phyloP scores from a whole-genome alignment of 331 rosid genomes.

The Arachis monticola region DNA sequence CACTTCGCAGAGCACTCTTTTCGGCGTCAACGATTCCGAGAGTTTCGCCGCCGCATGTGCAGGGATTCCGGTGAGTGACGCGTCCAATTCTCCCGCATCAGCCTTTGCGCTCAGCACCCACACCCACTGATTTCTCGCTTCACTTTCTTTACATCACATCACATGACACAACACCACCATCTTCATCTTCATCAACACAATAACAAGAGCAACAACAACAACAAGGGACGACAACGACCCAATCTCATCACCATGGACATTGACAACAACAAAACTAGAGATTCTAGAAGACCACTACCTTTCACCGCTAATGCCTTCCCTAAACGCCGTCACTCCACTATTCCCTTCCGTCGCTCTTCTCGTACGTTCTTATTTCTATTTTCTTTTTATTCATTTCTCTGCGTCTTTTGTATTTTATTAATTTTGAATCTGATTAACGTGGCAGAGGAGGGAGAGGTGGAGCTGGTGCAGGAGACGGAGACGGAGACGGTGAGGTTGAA shows the following conservation, averaged over 20 bases:
- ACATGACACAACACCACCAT: background rate
- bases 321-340: background rate
- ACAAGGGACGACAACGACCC: too few relatives aligned
- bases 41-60: slow-evolving; percentile 21
- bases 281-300: background rate
- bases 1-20: background rate
- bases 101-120: background rate
- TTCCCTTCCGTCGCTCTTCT: background rate
- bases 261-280: background rate
- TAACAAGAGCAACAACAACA: background rate
- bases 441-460: slow-evolving; percentile 50
- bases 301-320: slow-evolving; percentile 9
- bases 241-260: too few relatives aligned
- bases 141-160: slow-evolving; percentile 12
- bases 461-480: slow-evolving; percentile 39
- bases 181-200: background rate
- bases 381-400: too few relatives aligned
- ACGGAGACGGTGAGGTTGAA: slow-evolving; percentile 40
- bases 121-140: slow-evolving; percentile 10
- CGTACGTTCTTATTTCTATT: background rate
- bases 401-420: background rate
- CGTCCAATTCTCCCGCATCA: slow-evolving; percentile 2
- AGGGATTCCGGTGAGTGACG: slow-evolving; percentile 34
- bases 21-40: slow-evolving; percentile 39
- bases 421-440: too few relatives aligned